Percentiles rank a stretch among this genome's conserved stretches.
phyloP scores from a whole-genome alignment of 495 filamentous ascomycete species.

The Cenococcum geophilum region DNA sequence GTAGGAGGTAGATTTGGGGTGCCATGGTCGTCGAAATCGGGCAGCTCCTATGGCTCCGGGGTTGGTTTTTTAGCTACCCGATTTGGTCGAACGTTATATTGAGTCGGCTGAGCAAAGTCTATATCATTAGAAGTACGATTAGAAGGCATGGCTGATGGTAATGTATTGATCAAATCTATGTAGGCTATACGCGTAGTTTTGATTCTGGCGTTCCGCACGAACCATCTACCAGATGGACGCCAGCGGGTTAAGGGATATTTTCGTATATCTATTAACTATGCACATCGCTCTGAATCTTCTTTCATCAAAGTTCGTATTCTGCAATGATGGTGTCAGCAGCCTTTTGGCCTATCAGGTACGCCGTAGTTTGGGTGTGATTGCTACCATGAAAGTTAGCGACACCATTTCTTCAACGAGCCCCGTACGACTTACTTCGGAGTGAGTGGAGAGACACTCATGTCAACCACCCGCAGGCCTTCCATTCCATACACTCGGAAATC shows the following conservation, averaged over 20 bases:
- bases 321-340: constrained; percentile 43
- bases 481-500: constrained; percentile 23
- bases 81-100: background rate
- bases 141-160: too few relatives aligned
- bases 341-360: constrained; percentile 40
- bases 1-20: too few relatives aligned
- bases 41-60: too few relatives aligned
- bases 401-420: constrained; percentile 3
- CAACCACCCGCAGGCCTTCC: constrained; percentile 27
- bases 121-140: too few relatives aligned
- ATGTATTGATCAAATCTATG: too few relatives aligned
- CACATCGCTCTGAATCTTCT: background rate
- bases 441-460: constrained; percentile 25
- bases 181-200: too few relatives aligned
- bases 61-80: too few relatives aligned
- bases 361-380: constrained; percentile 39
- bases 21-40: too few relatives aligned
- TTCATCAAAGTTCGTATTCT: constrained; percentile 36
- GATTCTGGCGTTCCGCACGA: too few relatives aligned
- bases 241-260: background rate
- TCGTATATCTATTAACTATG: background rate
- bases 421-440: constrained; percentile 18
- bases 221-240: too few relatives aligned
- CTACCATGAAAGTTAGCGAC: constrained; percentile 17
- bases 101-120: too few relatives aligned